Conservation (phyloP, 2,329 filamentous ascomycete genomes). For the Trematosphaeria pertusa region DNA sequence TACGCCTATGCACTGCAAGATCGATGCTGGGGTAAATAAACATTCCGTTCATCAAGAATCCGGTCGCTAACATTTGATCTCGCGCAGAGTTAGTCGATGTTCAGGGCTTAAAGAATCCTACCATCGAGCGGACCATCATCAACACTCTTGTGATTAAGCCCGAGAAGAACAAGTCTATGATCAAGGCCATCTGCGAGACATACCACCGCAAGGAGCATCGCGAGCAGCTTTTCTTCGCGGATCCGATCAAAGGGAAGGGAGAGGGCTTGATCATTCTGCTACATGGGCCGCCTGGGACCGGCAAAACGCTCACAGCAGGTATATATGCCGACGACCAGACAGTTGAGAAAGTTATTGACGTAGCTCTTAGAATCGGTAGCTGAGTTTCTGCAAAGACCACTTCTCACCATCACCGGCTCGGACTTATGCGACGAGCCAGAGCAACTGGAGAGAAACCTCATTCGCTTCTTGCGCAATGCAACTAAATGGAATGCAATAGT, state of each 20-base stretch:
- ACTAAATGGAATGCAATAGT: conserved; percentile 34
- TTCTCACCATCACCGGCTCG: conserved; percentile 25
- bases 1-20: conserved; percentile 11
- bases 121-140: conserved; percentile 9
- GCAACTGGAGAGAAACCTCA: conserved; percentile 18
- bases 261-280: conserved; percentile 38
- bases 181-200: conserved; percentile 16
- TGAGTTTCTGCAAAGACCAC: conserved; percentile 28
- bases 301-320: conserved; percentile 76
- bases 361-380: conserved; percentile 25
- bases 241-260: conserved; percentile 34
- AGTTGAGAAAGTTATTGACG: neutral
- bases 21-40: conserved; percentile 4
- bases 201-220: conserved; percentile 10
- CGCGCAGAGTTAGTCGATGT: conserved; percentile 14
- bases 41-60: neutral
- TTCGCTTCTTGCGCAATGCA: conserved; percentile 20
- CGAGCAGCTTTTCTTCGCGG: conserved; percentile 7
- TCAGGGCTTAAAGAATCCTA: conserved; percentile 2
- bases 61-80: neutral
- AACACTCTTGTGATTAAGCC: conserved; percentile 8
- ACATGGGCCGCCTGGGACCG: conserved; percentile 93
- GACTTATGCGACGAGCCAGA: conserved; percentile 24
- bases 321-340: conserved; percentile 7
- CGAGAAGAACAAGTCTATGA: conserved; percentile 16